These are phyloP conservation scores for Blastomyces parvus DNA, from an alignment of 2,329 filamentous ascomycete species.

Conservation along the genomic window DNA sequence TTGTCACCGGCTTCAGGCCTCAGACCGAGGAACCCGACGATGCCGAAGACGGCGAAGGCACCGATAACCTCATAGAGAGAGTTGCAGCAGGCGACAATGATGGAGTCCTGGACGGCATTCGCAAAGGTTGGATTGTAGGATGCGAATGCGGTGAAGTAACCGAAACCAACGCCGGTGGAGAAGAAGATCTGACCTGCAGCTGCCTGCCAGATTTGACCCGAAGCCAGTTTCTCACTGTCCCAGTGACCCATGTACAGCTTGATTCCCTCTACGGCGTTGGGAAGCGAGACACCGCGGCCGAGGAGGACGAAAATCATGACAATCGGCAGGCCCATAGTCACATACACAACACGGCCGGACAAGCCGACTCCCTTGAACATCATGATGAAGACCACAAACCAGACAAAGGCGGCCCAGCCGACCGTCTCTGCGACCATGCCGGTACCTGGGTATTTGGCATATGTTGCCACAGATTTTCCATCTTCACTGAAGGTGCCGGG, in stretches of 20 bases:
- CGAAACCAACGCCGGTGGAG: conserved; percentile 47
- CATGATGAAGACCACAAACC: conserved; percentile 51
- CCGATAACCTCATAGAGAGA: conserved; percentile 45
- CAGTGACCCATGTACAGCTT: conserved; percentile 36
- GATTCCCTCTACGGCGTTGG: conserved; percentile 43
- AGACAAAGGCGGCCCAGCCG: conserved; percentile 50
- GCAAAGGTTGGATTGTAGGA: conserved; percentile 46
- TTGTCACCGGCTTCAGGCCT: conserved; percentile 31
- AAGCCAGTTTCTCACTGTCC: conserved; percentile 40
- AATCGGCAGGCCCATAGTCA: conserved; percentile 50
- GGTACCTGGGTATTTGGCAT: conserved; percentile 39
- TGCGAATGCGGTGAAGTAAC: conserved; percentile 47
- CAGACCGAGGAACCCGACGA: conserved; percentile 38
- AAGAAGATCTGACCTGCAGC: conserved; percentile 50
- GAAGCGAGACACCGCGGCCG: conserved; percentile 42
- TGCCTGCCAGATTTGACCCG: conserved; percentile 45
- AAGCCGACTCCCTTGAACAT: conserved; percentile 51
- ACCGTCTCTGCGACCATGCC: conserved; percentile 47
- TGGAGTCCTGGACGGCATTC: conserved; percentile 48
- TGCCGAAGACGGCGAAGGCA: conserved; percentile 41
- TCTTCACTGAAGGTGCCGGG: not conserved
- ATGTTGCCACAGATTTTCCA: conserved; percentile 27
- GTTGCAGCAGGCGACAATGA: conserved; percentile 44
- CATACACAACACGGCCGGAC: conserved; percentile 51
- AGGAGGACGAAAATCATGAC: conserved; percentile 45